Base-by-base conservation (phyloP, 1,284 basidiomycete genomes). In the Tilletia setariae region DNA sequence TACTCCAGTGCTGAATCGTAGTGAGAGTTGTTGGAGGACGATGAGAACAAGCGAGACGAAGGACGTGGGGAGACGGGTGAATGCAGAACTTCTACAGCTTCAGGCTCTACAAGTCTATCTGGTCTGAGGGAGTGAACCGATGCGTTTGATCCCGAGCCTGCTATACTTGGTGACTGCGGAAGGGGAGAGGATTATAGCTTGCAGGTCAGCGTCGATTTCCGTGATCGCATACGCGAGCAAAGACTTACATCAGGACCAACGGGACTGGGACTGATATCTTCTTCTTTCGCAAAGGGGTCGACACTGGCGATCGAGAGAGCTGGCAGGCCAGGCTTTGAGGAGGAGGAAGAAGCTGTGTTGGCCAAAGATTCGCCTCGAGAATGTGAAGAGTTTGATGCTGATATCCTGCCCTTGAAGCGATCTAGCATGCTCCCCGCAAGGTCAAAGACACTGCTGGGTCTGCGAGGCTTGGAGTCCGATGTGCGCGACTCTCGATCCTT, bases 371-470 rank as follows among this genome's bases (percentile, higher is more conserved):
- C 53, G n/a, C 68, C 66, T 42, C 69, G 61, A 40, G 69, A 62
- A 67, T 59, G 9, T 68, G 68, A 23, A 71, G 68, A 2, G 72
- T 69, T 47, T 74, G 71, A 32, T 72, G 74, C 23, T 7, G 42
- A 44, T 25, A 77, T 73, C 47, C 72, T 74, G 47, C 73, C 70
- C 9, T 76, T 74, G 64, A 77, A 76, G 4, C 75, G 72, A 63
- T 77, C 77, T 67, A 73, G 74, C 8, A 79, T 72, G 40, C 70
- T 76, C 51, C 76, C 76, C 42, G 76, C 75, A n/a, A 76, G 74
- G 42, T 79, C 77, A 32, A 79, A 74, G 51, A 78, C 76, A 68
- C 76, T 79, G 72, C 77, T 76, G 8, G 76, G 74, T 21, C 68
- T 62, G 16, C 70, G 66, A 19, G 62, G 32, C 28, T 30, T 61